Evolutionary conservation across 1,284 basidiomycete genomes (phyloP), one percentile per base, ranked within the genome.

Genomic region (Apiotrichum domesticum): DNA sequence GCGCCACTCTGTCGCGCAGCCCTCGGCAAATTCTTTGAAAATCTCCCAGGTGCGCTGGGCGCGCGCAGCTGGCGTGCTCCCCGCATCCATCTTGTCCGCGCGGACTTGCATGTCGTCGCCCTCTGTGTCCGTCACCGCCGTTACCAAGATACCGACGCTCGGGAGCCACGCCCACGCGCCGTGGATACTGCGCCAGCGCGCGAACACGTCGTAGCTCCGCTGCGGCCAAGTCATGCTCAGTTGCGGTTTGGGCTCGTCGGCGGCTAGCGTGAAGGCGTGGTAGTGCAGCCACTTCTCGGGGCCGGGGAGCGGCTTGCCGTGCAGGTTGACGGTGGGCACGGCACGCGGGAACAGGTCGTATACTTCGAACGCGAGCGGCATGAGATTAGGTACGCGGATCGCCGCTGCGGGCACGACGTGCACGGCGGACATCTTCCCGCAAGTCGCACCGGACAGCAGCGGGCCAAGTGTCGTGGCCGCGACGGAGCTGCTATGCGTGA

Each of bases 11-110:
- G 62, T 58, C 2, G 61, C 62, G 43, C 77, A 79, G 5, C 76
- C 74, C 15, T 77, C 74, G 13, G 82, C 83, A 67, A 83, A 85
- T 35, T 72, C 66, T 46, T 66, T 67, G 59, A 83, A 59, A 1
- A 78, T 76, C 45, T 70, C 69, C 59, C 65, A 67, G 3, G 55
- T 49, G 6, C 42, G 41, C 4, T 53, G 47, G 8, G 58, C 54
- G 32, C 50, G 49, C n/a, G 40, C 33, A 7, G 49, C 48, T 13
- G 11, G 50, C 9, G 5, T 43, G 48, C 39, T 42, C 2, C 39
- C 48, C 2, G 39, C 41, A 1, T 60, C 56, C 21, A 58, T 35
- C 29, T 44, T 43, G 29, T 58, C 7, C 5, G 56, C 56, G 6
- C 40, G 57, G 14, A 69, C 40, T 21, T 64, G 58, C 48, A 60